Conservation (phyloP, 495 filamentous ascomycete genomes). For the Penicillium verhagenii region DNA sequence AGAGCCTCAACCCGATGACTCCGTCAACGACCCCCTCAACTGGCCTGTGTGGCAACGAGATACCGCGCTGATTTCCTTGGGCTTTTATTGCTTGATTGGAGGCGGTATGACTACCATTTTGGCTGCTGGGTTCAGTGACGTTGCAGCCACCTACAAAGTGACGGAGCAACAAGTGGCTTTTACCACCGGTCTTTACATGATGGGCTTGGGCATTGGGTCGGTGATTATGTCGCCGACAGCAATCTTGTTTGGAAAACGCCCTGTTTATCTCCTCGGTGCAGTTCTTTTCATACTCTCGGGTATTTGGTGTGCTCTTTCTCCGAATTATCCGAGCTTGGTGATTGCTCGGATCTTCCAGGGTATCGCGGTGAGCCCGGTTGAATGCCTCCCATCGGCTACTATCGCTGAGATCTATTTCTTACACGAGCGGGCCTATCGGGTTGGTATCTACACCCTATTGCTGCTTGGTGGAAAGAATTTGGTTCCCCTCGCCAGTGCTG, state of each 20-base stretch:
- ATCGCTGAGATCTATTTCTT: conserved; percentile 97
- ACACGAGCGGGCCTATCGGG: conserved; percentile 88
- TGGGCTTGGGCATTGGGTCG: conserved; percentile 85
- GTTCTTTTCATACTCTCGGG: conserved; percentile 73
- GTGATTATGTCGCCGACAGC: conserved; percentile 86
- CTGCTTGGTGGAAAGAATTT: conserved; percentile 92
- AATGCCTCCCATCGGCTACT: conserved; percentile 90
- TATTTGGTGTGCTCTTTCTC: conserved; percentile 84
- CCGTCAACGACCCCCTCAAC: conserved; percentile 87
- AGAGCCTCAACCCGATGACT: conserved; percentile 90
- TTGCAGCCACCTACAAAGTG: conserved; percentile 70
- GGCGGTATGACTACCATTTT: conserved; percentile 91
- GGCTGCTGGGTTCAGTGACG: conserved; percentile 84
- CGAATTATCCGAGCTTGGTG: conserved; percentile 76
- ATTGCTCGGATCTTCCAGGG: conserved; percentile 85
- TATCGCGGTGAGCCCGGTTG: conserved; percentile 84
- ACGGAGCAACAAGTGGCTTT: conserved; percentile 74
- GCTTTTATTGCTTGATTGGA: conserved; percentile 89
- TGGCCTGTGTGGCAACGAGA: conserved; percentile 87
- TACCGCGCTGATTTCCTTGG: conserved; percentile 75
- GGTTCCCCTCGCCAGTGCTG: conserved; percentile 83
- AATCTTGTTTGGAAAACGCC: conserved; percentile 86
- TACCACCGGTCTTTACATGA: conserved; percentile 93
- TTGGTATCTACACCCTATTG: conserved; percentile 93
- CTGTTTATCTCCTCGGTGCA: conserved; percentile 81